A percentile compares a stretch with the other conserved stretches of the same genome.
phyloP scores from a whole-genome alignment of 768 basidiomycete genomes.

The Pisolithus microcarpus region DNA sequence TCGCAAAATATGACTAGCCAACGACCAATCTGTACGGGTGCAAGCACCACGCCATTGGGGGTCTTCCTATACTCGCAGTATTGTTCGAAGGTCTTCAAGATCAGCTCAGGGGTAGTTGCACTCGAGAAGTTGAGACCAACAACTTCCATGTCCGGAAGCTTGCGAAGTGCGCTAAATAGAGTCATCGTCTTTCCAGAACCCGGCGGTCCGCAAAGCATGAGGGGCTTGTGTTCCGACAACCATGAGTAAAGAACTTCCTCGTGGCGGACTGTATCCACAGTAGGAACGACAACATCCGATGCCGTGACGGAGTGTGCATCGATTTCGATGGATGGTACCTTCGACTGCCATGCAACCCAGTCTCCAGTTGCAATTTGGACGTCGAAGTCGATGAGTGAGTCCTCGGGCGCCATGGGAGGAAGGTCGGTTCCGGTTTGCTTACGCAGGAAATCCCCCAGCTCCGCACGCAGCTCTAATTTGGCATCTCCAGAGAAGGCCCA shows the following conservation, averaged over 20 bases:
- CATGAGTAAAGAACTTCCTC: constrained; percentile 98
- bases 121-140: constrained; percentile 99
- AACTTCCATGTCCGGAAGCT: constrained; percentile 97
- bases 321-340: constrained; percentile 92
- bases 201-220: constrained; percentile 98
- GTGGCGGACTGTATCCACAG: constrained; percentile 96
- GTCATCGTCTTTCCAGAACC: constrained; percentile 99
- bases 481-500: constrained; percentile 99
- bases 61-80: constrained; percentile 99
- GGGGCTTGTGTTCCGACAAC: constrained; percentile 96
- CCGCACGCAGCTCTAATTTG: constrained; percentile 81
- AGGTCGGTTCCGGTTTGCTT: constrained; percentile 85
- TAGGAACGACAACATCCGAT: constrained; percentile 94
- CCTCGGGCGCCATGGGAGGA: constrained; percentile 66
- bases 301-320: constrained; percentile 95
- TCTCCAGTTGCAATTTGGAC: constrained; percentile 80
- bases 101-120: constrained; percentile 95
- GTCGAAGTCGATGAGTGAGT: constrained; percentile 91
- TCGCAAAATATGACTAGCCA: constrained; percentile 99
- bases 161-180: constrained; percentile 92
- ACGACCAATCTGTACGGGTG: constrained; percentile 89
- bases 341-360: constrained; percentile 88
- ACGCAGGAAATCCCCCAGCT: constrained; percentile 82
- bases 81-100: constrained; percentile 98
- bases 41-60: constrained; percentile 92